These are phyloP conservation scores for Flaveria sonorensis DNA, from an alignment of 129 eudicot genomes.

Conservation along the genomic window DNA sequence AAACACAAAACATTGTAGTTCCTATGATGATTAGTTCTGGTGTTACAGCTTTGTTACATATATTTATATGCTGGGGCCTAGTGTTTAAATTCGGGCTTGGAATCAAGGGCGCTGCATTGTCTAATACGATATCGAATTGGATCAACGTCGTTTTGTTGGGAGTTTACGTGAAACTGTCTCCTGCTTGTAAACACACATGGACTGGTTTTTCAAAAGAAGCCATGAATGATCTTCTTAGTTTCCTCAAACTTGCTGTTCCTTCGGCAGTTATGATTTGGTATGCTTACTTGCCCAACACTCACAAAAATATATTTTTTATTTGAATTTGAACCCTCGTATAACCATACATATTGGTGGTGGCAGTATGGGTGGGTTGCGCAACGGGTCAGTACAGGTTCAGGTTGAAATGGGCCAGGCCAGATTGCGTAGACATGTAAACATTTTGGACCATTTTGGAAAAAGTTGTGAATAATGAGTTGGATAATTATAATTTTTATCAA, in stretches of 20 bases:
- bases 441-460: neutral
- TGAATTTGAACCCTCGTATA: no score
- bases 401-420: no score
- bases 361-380: no score
- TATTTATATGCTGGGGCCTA: slow-evolving; percentile 57
- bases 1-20: slow-evolving; percentile 68
- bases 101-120: slow-evolving; percentile 76
- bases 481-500: neutral
- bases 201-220: slow-evolving; percentile 69
- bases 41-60: slow-evolving; percentile 53
- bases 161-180: slow-evolving; percentile 52
- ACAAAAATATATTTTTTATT: no score
- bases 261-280: slow-evolving; percentile 78
- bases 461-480: neutral
- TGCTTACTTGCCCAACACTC: neutral
- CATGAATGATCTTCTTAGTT: slow-evolving; percentile 42
- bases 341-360: no score
- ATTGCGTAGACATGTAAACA: no score
- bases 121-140: slow-evolving; percentile 63
- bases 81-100: slow-evolving; percentile 50
- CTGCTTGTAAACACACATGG: slow-evolving; percentile 58
- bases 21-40: slow-evolving; percentile 73
- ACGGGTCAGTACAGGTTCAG: no score
- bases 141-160: slow-evolving; percentile 58
- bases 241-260: slow-evolving; percentile 64